Evolutionary conservation across 2,329 filamentous ascomycete genomes (phyloP).

Genomic region (Ceratocystiopsis sp.): DNA sequence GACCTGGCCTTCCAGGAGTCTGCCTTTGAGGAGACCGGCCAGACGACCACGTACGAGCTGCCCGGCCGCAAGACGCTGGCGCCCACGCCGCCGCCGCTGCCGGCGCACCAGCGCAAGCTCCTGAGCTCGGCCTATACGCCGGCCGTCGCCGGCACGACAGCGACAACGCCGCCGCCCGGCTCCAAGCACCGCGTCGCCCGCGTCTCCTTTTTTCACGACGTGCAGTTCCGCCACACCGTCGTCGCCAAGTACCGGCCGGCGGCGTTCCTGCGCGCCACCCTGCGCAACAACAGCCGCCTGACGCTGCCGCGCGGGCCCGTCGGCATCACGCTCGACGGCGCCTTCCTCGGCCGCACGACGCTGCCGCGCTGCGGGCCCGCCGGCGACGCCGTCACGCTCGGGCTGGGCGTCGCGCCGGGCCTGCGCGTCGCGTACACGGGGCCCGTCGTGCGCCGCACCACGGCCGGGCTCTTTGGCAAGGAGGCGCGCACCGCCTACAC

Average conservation of each 20-base stretch:
- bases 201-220: conserved; percentile 25
- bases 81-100: no score
- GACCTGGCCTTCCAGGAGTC: conserved; percentile 33
- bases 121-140: no score
- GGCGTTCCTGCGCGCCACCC: conserved; percentile 40
- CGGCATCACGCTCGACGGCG: conserved; percentile 45
- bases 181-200: conserved; percentile 43
- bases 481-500: conserved; percentile 33
- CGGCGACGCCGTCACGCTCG: conserved; percentile 34
- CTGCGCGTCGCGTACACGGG: conserved; percentile 38
- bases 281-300: conserved; percentile 38
- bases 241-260: conserved; percentile 43
- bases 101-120: no score
- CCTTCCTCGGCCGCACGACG: conserved; percentile 39
- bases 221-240: conserved; percentile 38
- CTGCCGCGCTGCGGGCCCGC: conserved; percentile 39
- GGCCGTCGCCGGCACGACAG: no score
- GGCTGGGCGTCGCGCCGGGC: conserved; percentile 41
- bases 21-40: conserved; percentile 37
- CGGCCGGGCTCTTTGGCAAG: conserved; percentile 34
- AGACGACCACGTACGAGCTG: conserved; percentile 44
- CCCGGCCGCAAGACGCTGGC: conserved; percentile 37
- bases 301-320: conserved; percentile 37
- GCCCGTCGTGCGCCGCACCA: conserved; percentile 33
- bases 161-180: conserved; percentile 24